Conservation (phyloP, 805 yeast species). For the Priceomyces medius region DNA sequence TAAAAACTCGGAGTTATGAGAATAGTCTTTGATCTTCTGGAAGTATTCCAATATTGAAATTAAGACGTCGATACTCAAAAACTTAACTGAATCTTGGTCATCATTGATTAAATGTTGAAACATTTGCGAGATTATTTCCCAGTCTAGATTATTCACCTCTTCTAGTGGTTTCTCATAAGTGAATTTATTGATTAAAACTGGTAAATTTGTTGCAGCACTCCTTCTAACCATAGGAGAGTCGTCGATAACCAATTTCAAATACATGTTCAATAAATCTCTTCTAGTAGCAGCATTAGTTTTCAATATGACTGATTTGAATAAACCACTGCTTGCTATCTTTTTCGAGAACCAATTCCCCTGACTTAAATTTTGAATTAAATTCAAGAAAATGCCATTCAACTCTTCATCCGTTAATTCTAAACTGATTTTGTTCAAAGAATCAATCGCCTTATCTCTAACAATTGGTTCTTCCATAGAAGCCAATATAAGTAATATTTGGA, state of each 20-base stretch:
- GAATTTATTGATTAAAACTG: constrained; percentile 61
- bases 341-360: constrained; percentile 93
- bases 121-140: constrained; percentile 80
- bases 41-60: constrained; percentile 75
- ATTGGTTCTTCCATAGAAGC: constrained; percentile 95
- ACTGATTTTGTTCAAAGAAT: constrained; percentile 72
- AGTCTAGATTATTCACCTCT: constrained; percentile 56
- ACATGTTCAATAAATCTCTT: constrained; percentile 62
- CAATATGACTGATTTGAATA: constrained; percentile 67
- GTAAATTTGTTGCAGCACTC: constrained; percentile 85
- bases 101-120: constrained; percentile 75
- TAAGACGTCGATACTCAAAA: constrained; percentile 82
- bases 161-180: constrained; percentile 27
- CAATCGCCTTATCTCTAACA: constrained; percentile 92
- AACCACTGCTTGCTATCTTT: constrained; percentile 87
- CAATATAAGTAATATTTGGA: constrained; percentile 72
- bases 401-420: constrained; percentile 61
- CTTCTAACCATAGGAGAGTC: constrained; percentile 98
- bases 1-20: constrained; percentile 63
- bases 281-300: constrained; percentile 57
- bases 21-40: constrained; percentile 53
- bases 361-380: constrained; percentile 72
- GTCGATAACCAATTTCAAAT: constrained; percentile 72
- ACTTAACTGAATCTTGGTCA: constrained; percentile 92
- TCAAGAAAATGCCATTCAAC: constrained; percentile 64